Percentiles rank a stretch among this genome's conserved stretches.
Conservation (phyloP, 208 protist genomes). For the Phytomonas serpens region DNA sequence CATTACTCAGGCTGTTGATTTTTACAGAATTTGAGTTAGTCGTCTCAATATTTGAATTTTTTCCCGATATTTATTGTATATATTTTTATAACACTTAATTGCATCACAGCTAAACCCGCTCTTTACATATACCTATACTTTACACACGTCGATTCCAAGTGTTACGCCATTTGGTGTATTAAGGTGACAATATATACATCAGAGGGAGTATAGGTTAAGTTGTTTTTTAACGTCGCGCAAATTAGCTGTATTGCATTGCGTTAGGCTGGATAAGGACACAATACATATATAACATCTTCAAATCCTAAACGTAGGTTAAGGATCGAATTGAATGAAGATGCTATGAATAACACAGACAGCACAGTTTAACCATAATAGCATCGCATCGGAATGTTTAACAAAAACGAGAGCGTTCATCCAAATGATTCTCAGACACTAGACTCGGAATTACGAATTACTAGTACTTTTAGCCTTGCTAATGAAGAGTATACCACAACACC, state of each 20-base stretch:
- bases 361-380: background rate
- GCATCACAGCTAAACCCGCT: background rate
- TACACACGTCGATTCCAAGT: background rate
- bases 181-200: background rate
- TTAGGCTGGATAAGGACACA: background rate
- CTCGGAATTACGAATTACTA: background rate
- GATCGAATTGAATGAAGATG: background rate
- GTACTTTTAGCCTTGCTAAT: background rate
- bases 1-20: background rate
- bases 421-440: background rate
- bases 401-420: background rate
- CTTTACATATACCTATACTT: background rate
- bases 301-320: background rate
- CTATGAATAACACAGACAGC: background rate
- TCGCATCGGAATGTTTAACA: background rate
- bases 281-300: background rate
- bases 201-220: background rate
- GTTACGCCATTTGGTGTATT: background rate
- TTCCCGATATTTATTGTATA: slow-evolving; percentile 8
- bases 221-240: background rate
- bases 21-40: background rate
- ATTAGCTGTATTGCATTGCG: background rate
- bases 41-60: background rate
- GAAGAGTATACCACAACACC: background rate
- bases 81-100: slow-evolving; percentile 2